Evolutionary conservation across 148 eudicot species (phyloP).

Genomic region (Oxyria digyna): DNA sequence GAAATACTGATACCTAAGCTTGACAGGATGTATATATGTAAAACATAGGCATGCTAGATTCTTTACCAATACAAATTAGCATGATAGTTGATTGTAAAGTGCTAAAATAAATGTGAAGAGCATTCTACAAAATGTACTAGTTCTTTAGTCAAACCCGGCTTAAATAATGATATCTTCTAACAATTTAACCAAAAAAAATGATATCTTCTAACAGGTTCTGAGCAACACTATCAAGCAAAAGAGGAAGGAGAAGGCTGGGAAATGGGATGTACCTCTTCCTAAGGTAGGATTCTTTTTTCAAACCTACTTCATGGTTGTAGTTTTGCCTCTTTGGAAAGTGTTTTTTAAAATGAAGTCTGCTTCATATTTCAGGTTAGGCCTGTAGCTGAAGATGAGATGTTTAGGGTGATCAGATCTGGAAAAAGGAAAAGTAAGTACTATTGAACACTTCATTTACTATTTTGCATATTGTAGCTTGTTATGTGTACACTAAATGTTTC

Average conservation of each 20-base stretch:
- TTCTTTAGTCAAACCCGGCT: too few relatives aligned
- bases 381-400: constrained; percentile 72
- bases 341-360: neutral
- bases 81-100: neutral
- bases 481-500: neutral
- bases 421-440: constrained; percentile 22
- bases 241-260: constrained; percentile 95
- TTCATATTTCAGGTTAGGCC: constrained; percentile 67
- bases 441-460: neutral
- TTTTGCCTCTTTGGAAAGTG: neutral
- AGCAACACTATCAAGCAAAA: constrained; percentile 97
- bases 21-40: neutral
- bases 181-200: neutral
- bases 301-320: neutral
- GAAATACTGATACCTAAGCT: neutral
- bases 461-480: too few relatives aligned
- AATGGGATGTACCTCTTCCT: constrained; percentile 96
- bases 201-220: constrained; percentile 35
- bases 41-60: neutral
- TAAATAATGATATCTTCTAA: too few relatives aligned
- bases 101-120: neutral
- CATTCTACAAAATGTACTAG: neutral
- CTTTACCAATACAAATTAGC: too few relatives aligned
- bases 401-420: constrained; percentile 21
- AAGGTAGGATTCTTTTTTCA: constrained; percentile 37